phyloP scores from a whole-genome alignment of 352 stramenopile species.

The Phytophthora pseudosyringae region DNA sequence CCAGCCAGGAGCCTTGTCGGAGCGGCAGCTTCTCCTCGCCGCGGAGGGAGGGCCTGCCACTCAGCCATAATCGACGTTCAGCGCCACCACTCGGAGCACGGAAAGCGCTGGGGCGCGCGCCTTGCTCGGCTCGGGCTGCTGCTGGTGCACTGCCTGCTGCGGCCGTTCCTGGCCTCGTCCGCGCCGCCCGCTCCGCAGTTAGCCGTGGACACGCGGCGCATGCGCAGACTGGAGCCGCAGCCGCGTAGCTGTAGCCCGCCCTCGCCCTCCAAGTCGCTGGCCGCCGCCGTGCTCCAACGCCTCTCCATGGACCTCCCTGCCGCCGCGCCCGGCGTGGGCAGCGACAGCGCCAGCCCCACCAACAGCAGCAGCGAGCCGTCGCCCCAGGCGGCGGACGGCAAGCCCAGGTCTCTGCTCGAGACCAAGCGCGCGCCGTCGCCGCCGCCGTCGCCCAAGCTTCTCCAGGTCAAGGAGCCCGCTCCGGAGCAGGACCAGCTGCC shows the following conservation, averaged over 20 bases:
- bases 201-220: conserved; percentile 10
- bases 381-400: conserved; percentile 21
- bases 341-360: conserved; percentile 29
- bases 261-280: conserved; percentile 25
- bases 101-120: conserved; percentile 42
- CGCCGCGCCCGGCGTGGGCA: background rate
- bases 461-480: conserved; percentile 16
- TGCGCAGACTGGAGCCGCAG: conserved; percentile 11
- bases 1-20: background rate
- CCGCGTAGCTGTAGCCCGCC: background rate
- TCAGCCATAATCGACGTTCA: conserved; percentile 21
- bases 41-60: conserved; percentile 9
- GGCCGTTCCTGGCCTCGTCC: conserved; percentile 31
- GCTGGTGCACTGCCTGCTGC: conserved; percentile 40
- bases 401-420: conserved; percentile 17
- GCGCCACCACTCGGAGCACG: conserved; percentile 7
- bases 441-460: conserved; percentile 18
- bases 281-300: conserved; percentile 20
- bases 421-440: conserved; percentile 22
- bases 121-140: conserved; percentile 45
- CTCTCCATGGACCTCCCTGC: conserved; percentile 27
- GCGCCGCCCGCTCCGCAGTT: conserved; percentile 13
- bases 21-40: conserved; percentile 6
- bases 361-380: conserved; percentile 46
- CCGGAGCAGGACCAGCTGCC: conserved; percentile 18